Conservation (phyloP, 75 land plant genomes). For the Isoetes taiwanensis region DNA sequence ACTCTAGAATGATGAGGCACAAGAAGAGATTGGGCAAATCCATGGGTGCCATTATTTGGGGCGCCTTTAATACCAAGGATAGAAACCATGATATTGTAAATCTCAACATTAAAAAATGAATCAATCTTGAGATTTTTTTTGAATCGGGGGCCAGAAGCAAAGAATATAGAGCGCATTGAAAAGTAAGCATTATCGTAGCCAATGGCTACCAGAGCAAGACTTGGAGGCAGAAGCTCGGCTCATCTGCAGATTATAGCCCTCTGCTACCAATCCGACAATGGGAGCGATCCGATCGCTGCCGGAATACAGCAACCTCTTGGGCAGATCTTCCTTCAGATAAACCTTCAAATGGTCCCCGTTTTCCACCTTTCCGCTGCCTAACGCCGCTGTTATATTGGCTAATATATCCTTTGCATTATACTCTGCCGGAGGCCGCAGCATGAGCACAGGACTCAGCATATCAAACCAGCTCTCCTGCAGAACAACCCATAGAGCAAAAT, state of each 20-base stretch:
- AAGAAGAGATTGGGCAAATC: no score
- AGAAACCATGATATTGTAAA: background rate
- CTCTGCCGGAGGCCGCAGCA: background rate
- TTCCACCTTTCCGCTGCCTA: background rate
- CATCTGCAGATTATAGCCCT: background rate
- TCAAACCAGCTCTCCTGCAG: background rate
- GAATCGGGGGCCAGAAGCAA: background rate
- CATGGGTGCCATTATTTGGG: background rate
- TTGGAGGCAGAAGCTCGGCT: background rate
- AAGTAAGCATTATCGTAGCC: no score
- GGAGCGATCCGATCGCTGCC: background rate
- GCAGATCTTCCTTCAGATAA: slow-evolving; percentile 2
- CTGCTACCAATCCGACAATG: background rate
- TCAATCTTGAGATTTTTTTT: background rate
- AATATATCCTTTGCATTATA: background rate
- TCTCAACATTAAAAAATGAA: background rate
- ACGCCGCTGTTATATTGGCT: background rate
- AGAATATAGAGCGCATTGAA: background rate
- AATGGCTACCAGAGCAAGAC: no score
- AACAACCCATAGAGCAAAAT: background rate
- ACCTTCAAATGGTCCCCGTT: slow-evolving; percentile 1
- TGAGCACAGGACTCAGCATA: background rate
- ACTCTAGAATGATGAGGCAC: no score
- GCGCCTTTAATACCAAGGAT: no score
- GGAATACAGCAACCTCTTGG: background rate